phyloP scores from a whole-genome alignment of 2,329 filamentous ascomycete species.

The Delphinella strobiligena region DNA sequence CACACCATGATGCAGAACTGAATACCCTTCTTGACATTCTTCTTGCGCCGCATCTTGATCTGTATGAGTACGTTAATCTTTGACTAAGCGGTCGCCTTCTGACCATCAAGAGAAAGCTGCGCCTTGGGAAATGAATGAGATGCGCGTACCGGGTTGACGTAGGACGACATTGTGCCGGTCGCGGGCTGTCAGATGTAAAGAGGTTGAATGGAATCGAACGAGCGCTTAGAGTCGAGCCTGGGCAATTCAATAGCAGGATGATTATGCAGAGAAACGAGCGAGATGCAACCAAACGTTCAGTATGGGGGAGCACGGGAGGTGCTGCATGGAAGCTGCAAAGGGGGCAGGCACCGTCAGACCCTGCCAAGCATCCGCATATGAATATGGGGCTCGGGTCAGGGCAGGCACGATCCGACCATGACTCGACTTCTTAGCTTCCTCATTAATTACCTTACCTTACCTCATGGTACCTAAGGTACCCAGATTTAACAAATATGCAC shows the following conservation, averaged over 20 bases:
- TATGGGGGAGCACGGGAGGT: not conserved
- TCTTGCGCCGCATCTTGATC: conserved; percentile 99
- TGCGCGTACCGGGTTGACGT: conserved; percentile 1
- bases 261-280: not conserved
- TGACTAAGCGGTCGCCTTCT: not conserved
- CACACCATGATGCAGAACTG: conserved; percentile 99
- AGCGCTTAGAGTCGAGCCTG: no score
- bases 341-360: not conserved
- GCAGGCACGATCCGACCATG: not conserved
- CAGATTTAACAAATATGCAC: not conserved
- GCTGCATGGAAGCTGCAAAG: not conserved
- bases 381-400: no score
- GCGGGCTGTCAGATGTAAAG: not conserved
- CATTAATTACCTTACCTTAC: not conserved
- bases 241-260: no score
- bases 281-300: not conserved
- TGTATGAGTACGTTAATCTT: conserved; percentile 22
- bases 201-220: no score
- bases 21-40: conserved; percentile 99
- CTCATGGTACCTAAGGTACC: not conserved
- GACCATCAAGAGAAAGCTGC: not conserved
- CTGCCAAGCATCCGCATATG: not conserved
- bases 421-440: no score
- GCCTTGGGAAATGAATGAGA: not conserved
- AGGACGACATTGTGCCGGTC: conserved; percentile 5